Percentiles rank a stretch among this genome's conserved stretches.
Evolutionary conservation across 768 basidiomycete species (phyloP).

Genomic region (Lactarius psammicola): DNA sequence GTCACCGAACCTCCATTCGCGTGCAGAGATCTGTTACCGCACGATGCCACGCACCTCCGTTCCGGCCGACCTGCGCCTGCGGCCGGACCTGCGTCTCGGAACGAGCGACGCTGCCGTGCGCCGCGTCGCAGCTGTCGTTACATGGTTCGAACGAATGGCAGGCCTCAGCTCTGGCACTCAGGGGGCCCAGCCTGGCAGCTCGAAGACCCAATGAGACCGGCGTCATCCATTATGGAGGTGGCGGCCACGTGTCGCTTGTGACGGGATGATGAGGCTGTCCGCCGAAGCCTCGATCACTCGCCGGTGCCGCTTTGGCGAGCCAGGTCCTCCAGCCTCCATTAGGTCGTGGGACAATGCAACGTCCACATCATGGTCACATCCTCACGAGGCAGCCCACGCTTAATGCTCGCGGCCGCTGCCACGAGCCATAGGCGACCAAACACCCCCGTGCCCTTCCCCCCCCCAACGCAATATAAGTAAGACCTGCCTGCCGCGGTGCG

Average conservation of each 20-base stretch:
- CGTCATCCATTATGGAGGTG: background rate
- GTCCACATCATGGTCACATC: constrained; percentile 6
- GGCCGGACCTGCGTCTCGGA: constrained; percentile 73
- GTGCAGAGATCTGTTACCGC: constrained; percentile 70
- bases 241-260: background rate
- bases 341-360: background rate
- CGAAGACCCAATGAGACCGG: background rate
- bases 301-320: background rate
- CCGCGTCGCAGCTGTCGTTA: constrained; percentile 61
- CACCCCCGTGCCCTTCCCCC: constrained; percentile 14
- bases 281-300: background rate
- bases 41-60: constrained; percentile 55
- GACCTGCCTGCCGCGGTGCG: constrained; percentile 11
- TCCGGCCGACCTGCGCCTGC: constrained; percentile 51
- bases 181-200: background rate
- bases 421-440: constrained; percentile 14
- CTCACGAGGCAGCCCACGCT: constrained; percentile 19
- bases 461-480: constrained; percentile 18
- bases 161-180: constrained; percentile 41
- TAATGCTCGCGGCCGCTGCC: constrained; percentile 16
- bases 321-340: background rate
- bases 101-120: constrained; percentile 66
- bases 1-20: constrained; percentile 63
- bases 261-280: constrained; percentile 23
- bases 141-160: constrained; percentile 75